A percentile compares a stretch with the other conserved stretches of the same genome.
phyloP scores from a whole-genome alignment of 768 basidiomycete species.

The Lyophyllum atratum region DNA sequence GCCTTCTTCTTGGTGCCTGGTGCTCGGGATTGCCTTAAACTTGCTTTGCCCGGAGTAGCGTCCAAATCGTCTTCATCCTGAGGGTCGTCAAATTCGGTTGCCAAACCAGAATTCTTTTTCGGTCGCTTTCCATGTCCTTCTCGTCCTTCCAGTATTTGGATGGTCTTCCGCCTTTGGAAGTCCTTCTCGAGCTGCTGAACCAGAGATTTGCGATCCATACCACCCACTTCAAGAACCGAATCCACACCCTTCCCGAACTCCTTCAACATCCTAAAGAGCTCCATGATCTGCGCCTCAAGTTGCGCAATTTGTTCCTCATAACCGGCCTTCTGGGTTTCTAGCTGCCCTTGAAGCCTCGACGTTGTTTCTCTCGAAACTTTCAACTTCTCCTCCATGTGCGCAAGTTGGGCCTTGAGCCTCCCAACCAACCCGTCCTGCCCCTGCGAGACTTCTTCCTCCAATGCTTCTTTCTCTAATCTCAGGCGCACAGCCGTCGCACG shows the following conservation, averaged over 20 bases:
- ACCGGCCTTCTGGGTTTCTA: slow-evolving; percentile 72
- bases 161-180: slow-evolving; percentile 81
- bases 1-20: slow-evolving; percentile 30
- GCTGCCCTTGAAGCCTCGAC: slow-evolving; percentile 70
- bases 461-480: slow-evolving; percentile 77
- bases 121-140: slow-evolving; percentile 35
- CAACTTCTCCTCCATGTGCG: slow-evolving; percentile 76
- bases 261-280: slow-evolving; percentile 91
- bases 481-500: slow-evolving; percentile 64
- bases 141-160: slow-evolving; percentile 82
- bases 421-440: slow-evolving; percentile 86
- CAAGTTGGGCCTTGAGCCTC: slow-evolving; percentile 70
- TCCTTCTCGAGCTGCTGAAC: slow-evolving; percentile 81
- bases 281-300: slow-evolving; percentile 90
- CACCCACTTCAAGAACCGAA: slow-evolving; percentile 65
- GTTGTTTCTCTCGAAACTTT: slow-evolving; percentile 78
- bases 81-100: slow-evolving; percentile 30
- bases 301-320: slow-evolving; percentile 89
- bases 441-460: slow-evolving; percentile 81
- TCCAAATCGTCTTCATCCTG: slow-evolving; percentile 53
- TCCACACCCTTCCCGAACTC: slow-evolving; percentile 81
- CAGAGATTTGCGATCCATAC: slow-evolving; percentile 80
- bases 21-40: slow-evolving; percentile 36
- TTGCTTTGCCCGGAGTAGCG: slow-evolving; percentile 59
- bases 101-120: slow-evolving; percentile 16